These are phyloP conservation scores for Phaeophleospora eucalypticola DNA, from an alignment of 2,329 filamentous ascomycete species.

Conservation along the genomic window DNA sequence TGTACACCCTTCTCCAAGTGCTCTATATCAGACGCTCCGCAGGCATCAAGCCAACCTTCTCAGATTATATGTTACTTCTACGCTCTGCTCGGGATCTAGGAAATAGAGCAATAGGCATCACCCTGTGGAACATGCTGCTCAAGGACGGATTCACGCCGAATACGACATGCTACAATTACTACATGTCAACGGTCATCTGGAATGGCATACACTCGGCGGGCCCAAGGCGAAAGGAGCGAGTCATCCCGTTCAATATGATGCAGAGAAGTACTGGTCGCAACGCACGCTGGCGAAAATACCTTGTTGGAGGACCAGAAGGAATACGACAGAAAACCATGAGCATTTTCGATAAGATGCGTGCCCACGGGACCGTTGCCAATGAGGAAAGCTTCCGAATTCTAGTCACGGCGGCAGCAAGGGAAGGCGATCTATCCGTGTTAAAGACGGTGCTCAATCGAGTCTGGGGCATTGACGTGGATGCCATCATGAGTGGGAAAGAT, in stretches of 20 bases:
- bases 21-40: conserved; percentile 36
- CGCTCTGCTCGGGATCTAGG: conserved; percentile 49
- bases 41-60: conserved; percentile 38
- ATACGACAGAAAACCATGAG: conserved; percentile 29
- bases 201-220: conserved; percentile 32
- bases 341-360: conserved; percentile 49
- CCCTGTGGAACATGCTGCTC: conserved; percentile 46
- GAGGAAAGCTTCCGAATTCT: conserved; percentile 52
- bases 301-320: conserved; percentile 25
- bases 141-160: conserved; percentile 41
- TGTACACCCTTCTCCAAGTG: conserved; percentile 36
- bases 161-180: conserved; percentile 52
- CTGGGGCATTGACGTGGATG: conserved; percentile 52
- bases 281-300: conserved; percentile 17
- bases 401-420: conserved; percentile 50
- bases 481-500: conserved; percentile 33
- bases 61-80: conserved; percentile 53
- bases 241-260: conserved; percentile 31
- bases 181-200: conserved; percentile 50
- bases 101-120: conserved; percentile 40
- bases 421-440: conserved; percentile 48
- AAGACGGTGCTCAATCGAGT: conserved; percentile 48
- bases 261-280: conserved; percentile 3
- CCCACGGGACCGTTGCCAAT: conserved; percentile 42
- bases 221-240: conserved; percentile 38